These are phyloP conservation scores for Ophiostoma sp. DNA, from an alignment of 2,329 filamentous ascomycete genomes.

Conservation along the genomic window DNA sequence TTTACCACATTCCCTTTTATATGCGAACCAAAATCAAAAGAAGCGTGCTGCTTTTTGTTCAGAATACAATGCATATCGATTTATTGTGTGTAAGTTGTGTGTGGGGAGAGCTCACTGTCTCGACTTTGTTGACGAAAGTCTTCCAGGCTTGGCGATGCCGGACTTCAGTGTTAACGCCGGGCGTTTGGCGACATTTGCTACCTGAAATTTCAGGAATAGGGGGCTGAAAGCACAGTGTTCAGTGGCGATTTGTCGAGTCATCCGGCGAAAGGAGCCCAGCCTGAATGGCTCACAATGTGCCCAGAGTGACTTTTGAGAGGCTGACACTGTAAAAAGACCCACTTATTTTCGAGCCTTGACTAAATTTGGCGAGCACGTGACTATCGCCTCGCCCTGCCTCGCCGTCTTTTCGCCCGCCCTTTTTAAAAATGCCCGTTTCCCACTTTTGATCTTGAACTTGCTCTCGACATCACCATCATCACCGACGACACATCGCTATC, in stretches of 20 bases:
- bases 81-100: not conserved
- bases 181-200: not conserved
- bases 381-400: not conserved
- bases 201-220: not conserved
- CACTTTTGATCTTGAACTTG: not conserved
- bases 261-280: not conserved
- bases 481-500: not conserved
- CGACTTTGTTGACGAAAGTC: not conserved
- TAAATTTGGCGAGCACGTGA: constrained; percentile 15
- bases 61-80: not conserved
- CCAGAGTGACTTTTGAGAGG: not conserved
- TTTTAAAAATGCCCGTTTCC: not conserved
- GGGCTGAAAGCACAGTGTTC: not conserved
- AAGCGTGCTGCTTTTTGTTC: constrained; percentile 10
- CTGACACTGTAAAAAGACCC: not conserved
- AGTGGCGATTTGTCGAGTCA: constrained; percentile 12
- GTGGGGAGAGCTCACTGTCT: not conserved
- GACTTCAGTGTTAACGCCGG: constrained; percentile 11
- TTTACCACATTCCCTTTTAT: not conserved
- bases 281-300: not conserved
- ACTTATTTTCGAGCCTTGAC: not conserved
- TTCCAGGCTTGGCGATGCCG: not conserved
- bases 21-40: not conserved
- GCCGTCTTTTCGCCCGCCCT: not conserved
- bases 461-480: not conserved